Evolutionary conservation across 345 rosid genomes (phyloP).

Genomic region (Citrus unshiu): DNA sequence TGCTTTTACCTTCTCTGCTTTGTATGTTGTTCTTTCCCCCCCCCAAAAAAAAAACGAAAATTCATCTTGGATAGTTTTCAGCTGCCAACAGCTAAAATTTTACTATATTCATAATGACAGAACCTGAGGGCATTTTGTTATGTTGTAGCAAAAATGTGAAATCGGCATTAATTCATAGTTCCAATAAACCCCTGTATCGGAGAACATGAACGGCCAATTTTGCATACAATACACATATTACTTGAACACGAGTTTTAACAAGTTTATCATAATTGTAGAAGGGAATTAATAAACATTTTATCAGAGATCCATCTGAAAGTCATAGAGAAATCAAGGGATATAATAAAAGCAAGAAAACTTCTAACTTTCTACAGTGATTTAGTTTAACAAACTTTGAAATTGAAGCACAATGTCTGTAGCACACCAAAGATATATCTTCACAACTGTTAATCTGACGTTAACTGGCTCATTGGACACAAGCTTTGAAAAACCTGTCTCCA

Average conservation of each 20-base stretch:
- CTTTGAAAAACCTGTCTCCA: not conserved
- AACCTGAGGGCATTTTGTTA: not conserved
- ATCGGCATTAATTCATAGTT: not conserved
- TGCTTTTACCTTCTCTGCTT: too few relatives aligned
- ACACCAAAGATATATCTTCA: not conserved
- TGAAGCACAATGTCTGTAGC: not conserved
- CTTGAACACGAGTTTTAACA: not conserved
- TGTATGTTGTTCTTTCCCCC: too few relatives aligned
- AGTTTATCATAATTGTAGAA: not conserved
- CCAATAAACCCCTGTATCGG: not conserved
- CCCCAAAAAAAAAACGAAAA: too few relatives aligned
- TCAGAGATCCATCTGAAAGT: not conserved
- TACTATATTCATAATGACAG: not conserved
- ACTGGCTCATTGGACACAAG: not conserved
- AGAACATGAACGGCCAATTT: not conserved
- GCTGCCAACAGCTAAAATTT: not conserved
- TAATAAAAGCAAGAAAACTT: not conserved
- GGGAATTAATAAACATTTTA: not conserved
- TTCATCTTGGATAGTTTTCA: not conserved
- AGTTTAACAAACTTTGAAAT: not conserved
- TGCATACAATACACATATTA: not conserved
- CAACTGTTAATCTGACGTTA: not conserved
- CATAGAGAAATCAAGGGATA: not conserved
- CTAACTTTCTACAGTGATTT: not conserved
- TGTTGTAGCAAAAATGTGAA: not conserved